Base-by-base conservation (phyloP, 345 rosid genomes). In the Lepidium africanum region DNA sequence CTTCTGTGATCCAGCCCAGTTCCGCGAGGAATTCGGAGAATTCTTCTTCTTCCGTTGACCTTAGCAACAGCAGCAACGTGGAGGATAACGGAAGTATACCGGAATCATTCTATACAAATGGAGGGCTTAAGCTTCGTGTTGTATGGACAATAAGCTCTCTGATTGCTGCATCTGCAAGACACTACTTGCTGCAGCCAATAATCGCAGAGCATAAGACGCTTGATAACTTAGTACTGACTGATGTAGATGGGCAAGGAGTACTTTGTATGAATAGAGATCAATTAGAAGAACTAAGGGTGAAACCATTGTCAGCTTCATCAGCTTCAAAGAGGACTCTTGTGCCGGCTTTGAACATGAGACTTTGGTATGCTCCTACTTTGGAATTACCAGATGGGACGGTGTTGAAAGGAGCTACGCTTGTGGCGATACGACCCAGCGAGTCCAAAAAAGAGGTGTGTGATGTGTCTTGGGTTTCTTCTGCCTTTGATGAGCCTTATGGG, bases 101-200 rank as follows among this genome's bases (percentile, higher is more conserved):
- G 0, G 98, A 93, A 49, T 87, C 98, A 3, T 91, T 93, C 72
- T 93, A 93, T 67, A 93, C 98, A 0, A 87, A 93, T 56, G 98
- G 98, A 19, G 96, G 96, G 2, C 76, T 94, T 71, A 94, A 94
- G 78, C 77, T 91, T 63, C 80, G 99, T 55, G 99, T 94, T 5
- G 99, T 94, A 42, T 94, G 99, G 99, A 90, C 99, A 0, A 94
- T 88, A 17, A 88, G 96, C 77, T 91, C 97, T 0, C 36, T 94
- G 72, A 94, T 94, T n/a, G 97, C 99, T 12, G 97, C 99, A 6
- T 94, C 97, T 1, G 97, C 97, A 0, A 79, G 97, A 69, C 99
- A 94, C 70, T 89, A 89, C 55, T 71, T 91, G 76, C 83, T 94
- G 3, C 99, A 91, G 56, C 96, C 96, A 0, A 94, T 94, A 19